A percentile compares a stretch with the other conserved stretches of the same genome.
These are phyloP conservation scores for Coniochaeta hoffmannii DNA, from an alignment of 2,329 filamentous ascomycete genomes.

Conservation along the genomic window DNA sequence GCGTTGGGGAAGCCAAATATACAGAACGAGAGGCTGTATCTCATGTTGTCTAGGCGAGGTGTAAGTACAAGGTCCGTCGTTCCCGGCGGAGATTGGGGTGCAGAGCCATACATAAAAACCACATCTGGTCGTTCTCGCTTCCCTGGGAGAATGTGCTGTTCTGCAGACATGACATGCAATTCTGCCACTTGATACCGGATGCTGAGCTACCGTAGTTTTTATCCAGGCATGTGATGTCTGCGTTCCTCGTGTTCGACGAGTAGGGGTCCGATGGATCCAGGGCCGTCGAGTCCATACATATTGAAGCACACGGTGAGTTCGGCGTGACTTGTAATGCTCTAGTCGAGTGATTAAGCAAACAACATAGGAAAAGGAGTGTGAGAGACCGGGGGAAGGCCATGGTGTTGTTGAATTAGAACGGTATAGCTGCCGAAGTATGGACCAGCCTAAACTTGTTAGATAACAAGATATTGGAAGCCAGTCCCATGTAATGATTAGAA, in stretches of 20 bases:
- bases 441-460: background rate
- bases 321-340: constrained; percentile 43
- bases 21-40: constrained; percentile 45
- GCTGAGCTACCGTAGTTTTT: constrained; percentile 29
- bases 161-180: constrained; percentile 45
- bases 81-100: too few relatives aligned
- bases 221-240: constrained; percentile 42
- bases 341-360: constrained; percentile 15
- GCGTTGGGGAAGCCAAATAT: constrained; percentile 45
- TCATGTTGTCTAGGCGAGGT: constrained; percentile 38
- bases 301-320: constrained; percentile 45
- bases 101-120: constrained; percentile 45
- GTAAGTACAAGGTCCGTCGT: constrained; percentile 9
- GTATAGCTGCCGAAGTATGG: background rate
- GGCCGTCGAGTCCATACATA: constrained; percentile 35
- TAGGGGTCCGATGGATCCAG: constrained; percentile 36
- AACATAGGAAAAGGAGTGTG: constrained; percentile 12
- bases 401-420: background rate
- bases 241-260: constrained; percentile 34
- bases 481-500: background rate
- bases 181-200: constrained; percentile 37
- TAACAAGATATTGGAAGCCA: background rate
- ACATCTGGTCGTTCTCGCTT: constrained; percentile 43
- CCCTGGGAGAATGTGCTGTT: constrained; percentile 39
- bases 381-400: constrained; percentile 10